phyloP scores from a whole-genome alignment of 73 alveolate genomes.

The Paramecium sonneborni region DNA sequence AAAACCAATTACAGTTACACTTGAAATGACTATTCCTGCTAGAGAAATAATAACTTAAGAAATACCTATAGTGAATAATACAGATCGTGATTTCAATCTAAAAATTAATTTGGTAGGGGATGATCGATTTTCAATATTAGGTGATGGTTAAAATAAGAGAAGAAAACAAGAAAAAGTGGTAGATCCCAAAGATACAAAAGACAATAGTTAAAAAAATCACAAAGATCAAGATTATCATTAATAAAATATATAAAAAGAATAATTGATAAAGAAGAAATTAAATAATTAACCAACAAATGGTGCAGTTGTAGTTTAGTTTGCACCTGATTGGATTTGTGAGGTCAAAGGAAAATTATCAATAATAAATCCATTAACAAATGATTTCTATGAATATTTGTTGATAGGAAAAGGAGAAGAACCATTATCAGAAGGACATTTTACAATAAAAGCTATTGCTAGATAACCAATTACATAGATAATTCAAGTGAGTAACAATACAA shows the following conservation, averaged over 20 bases:
- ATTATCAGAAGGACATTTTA: constrained; percentile 94
- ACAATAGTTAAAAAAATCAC: background rate
- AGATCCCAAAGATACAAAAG: background rate
- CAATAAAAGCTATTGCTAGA: constrained; percentile 92
- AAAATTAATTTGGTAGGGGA: constrained; percentile 72
- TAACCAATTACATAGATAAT: constrained; percentile 79
- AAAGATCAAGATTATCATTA: background rate
- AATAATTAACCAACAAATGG: constrained; percentile 69
- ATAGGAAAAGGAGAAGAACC: constrained; percentile 99
- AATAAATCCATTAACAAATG: constrained; percentile 87
- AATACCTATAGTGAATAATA: constrained; percentile 96
- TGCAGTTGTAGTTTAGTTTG: constrained; percentile 80
- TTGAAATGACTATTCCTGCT: constrained; percentile 95
- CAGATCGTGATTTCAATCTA: constrained; percentile 94
- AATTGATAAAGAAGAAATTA: constrained; percentile 77
- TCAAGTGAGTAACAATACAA: constrained; percentile 66
- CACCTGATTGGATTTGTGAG: constrained; percentile 90
- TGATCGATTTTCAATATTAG: constrained; percentile 14
- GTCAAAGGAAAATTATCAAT: constrained; percentile 87
- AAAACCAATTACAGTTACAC: constrained; percentile 89
- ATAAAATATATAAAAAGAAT: constrained; percentile 41
- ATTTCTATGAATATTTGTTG: constrained; percentile 90
- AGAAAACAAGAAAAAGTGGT: background rate
- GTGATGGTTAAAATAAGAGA: background rate
- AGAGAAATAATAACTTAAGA: constrained; percentile 92